Percentiles rank a stretch among this genome's conserved stretches.
These are phyloP conservation scores for Mucor saturninus DNA, from an alignment of 371 early-diverging fungal species.

Conservation along the genomic window DNA sequence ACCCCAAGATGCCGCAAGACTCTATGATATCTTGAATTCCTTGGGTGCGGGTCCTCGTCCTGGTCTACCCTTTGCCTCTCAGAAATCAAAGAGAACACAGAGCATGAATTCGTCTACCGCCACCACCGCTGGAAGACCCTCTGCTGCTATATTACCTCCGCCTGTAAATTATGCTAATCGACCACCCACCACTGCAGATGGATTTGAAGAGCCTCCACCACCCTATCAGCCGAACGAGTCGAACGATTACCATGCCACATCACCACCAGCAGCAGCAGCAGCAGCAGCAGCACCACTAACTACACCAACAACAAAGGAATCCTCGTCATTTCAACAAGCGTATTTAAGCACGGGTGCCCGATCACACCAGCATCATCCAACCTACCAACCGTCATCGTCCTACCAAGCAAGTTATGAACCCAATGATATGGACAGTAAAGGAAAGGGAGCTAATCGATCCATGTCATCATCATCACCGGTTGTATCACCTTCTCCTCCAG, in stretches of 20 bases:
- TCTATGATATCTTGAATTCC: conserved; percentile 34
- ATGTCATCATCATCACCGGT: conserved; percentile 1
- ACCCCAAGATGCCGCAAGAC: conserved; percentile 28
- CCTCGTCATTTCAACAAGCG: neutral
- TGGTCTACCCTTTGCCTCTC: conserved; percentile 24
- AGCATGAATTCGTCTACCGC: neutral
- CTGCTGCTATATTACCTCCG: conserved; percentile 1
- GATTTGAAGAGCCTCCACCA: conserved; percentile 23
- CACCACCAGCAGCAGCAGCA: neutral
- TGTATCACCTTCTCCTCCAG: neutral
- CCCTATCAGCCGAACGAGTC: conserved; percentile 10
- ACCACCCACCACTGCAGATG: conserved; percentile 1
- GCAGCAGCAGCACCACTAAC: neutral
- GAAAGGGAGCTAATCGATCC: neutral
- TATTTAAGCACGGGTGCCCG: neutral
- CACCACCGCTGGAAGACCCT: neutral
- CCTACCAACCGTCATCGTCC: neutral
- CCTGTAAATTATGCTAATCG: conserved; percentile 2
- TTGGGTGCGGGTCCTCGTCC: conserved; percentile 38
- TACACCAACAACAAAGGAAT: neutral
- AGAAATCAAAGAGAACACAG: conserved; percentile 1
- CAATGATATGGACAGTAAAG: neutral
- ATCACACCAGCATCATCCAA: neutral
- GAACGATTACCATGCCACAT: too few species aligned
- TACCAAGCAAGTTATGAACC: neutral